A percentile compares a stretch with the other conserved stretches of the same genome.
These are phyloP conservation scores for Dryadomyces quercivorus DNA, from an alignment of 2,329 filamentous ascomycete genomes.

Conservation along the genomic window DNA sequence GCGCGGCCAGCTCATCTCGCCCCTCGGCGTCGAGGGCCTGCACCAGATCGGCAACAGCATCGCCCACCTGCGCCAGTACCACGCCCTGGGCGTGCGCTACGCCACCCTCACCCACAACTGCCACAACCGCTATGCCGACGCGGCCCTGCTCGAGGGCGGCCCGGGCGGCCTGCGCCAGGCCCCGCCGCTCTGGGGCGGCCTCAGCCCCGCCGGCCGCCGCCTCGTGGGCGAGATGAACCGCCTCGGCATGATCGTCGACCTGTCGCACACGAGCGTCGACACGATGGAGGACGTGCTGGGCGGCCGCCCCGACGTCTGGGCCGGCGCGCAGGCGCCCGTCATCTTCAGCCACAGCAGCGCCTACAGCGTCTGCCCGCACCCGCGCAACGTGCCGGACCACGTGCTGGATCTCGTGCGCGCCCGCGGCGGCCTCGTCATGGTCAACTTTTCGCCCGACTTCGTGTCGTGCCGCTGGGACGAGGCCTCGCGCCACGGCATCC, in stretches of 20 bases:
- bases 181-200: constrained; percentile 54
- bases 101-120: constrained; percentile 88
- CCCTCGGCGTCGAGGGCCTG: constrained; percentile 72
- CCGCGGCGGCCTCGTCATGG: constrained; percentile 70
- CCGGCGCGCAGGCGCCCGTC: constrained; percentile 64
- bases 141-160: constrained; percentile 48
- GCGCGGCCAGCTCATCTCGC: constrained; percentile 57
- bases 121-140: constrained; percentile 81
- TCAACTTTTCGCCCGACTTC: constrained; percentile 78
- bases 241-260: constrained; percentile 85
- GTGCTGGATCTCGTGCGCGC: constrained; percentile 65
- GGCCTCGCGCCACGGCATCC: constrained; percentile 36
- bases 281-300: constrained; percentile 78
- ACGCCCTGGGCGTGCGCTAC: constrained; percentile 73
- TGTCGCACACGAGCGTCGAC: constrained; percentile 63
- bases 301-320: constrained; percentile 43
- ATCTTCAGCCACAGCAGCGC: constrained; percentile 87
- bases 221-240: constrained; percentile 87
- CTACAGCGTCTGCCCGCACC: constrained; percentile 70
- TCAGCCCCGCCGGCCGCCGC: constrained; percentile 56
- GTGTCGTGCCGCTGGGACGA: constrained; percentile 57
- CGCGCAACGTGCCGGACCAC: constrained; percentile 80
- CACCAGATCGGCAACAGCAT: constrained; percentile 87
- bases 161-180: constrained; percentile 37
- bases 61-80: constrained; percentile 61